Percentiles rank a stretch among this genome's conserved stretches.
Evolutionary conservation across 1,139 yeast genomes (phyloP).

Genomic region (Suhomyces terraborum): DNA sequence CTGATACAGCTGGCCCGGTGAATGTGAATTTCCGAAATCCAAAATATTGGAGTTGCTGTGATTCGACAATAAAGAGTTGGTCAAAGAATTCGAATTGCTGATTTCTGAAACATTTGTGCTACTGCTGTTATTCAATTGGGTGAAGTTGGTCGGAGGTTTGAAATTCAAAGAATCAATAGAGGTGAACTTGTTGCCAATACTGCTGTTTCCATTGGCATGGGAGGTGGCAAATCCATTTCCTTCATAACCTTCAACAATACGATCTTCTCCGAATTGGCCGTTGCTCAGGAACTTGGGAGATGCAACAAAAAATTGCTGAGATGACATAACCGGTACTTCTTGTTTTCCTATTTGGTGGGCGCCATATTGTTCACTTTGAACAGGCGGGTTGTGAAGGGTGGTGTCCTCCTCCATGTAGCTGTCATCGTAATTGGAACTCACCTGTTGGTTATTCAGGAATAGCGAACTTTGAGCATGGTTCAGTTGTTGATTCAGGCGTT

Average conservation of each 20-base stretch:
- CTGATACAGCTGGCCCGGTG: constrained; percentile 16
- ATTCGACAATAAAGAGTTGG: constrained; percentile 29
- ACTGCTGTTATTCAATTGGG: constrained; percentile 46
- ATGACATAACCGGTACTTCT: constrained; percentile 14
- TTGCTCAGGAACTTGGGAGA: constrained; percentile 32
- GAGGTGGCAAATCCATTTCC: constrained; percentile 9
- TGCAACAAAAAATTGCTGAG: constrained; percentile 16
- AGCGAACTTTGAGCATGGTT: constrained; percentile 16
- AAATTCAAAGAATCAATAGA: constrained; percentile 44
- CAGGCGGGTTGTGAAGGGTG: constrained; percentile 23
- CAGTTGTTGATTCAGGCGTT: too few species aligned
- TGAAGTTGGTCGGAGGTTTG: constrained; percentile 47
- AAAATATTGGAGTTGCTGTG: constrained; percentile 22
- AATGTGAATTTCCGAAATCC: constrained; percentile 11
- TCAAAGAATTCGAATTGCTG: constrained; percentile 29
- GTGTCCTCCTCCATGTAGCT: constrained; percentile 48
- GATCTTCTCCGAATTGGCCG: constrained; percentile 20
- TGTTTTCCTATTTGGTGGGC: constrained; percentile 13
- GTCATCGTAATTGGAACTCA: constrained; percentile 23
- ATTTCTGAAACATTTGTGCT: constrained; percentile 44
- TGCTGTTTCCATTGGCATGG: constrained; percentile 3
- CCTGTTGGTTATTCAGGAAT: constrained; percentile 12
- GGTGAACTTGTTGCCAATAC: constrained; percentile 29
- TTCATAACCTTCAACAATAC: constrained; percentile 17
- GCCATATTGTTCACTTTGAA: constrained; percentile 12